Base-by-base conservation (phyloP, 2,329 filamentous ascomycete species). In the Xylariaceae sp. region DNA sequence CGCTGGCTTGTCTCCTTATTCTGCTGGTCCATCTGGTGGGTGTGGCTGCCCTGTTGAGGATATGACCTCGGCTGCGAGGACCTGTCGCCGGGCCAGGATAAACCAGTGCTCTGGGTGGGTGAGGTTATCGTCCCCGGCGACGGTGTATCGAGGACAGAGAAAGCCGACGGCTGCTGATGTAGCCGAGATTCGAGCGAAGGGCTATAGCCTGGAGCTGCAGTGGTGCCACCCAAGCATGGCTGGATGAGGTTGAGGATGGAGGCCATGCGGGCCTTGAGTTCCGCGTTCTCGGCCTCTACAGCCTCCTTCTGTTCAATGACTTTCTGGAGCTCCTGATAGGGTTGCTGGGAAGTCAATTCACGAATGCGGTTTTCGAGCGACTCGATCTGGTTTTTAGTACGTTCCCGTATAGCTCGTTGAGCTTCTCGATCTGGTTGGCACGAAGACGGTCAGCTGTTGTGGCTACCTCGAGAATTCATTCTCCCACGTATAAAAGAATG, bases 381-480 rank as follows among this genome's bases (percentile, higher is more conserved):
- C 57, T 90, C 85, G 51, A 92, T 92, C 60, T 85, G 83, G 41
- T 79, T 76, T 64, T 83, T 87, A 18, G 86, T 92, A 39, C 87
- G 78, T 65, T 90, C 85, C 29, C 87, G 75, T 43, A 94, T 92
- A 27, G 85, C 86, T 34, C 87, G 76, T 60, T 94, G 87, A 19
- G 87, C 88, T 61, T 94, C 86, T 41, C 87, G 81, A 59, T 94
- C 87, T 74, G 78, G 18, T 12, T 31, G 37, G 9, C 13, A 13
- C 9, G n/a, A 5, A 26, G 8, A 34, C 41, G n/a, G n/a, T n/a
- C n/a, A n/a, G n/a, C n/a, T n/a, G n/a, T n/a, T n/a, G n/a, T n/a
- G n/a, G n/a, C n/a, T n/a, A n/a, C n/a, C n/a, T n/a, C n/a, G n/a
- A n/a, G n/a, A n/a, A n/a, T n/a, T n/a, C n/a, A n/a, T n/a, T n/a